Evolutionary conservation across 768 basidiomycete genomes (phyloP), one percentile per base, ranked within the genome.

Genomic region (Lyophyllum semitale): DNA sequence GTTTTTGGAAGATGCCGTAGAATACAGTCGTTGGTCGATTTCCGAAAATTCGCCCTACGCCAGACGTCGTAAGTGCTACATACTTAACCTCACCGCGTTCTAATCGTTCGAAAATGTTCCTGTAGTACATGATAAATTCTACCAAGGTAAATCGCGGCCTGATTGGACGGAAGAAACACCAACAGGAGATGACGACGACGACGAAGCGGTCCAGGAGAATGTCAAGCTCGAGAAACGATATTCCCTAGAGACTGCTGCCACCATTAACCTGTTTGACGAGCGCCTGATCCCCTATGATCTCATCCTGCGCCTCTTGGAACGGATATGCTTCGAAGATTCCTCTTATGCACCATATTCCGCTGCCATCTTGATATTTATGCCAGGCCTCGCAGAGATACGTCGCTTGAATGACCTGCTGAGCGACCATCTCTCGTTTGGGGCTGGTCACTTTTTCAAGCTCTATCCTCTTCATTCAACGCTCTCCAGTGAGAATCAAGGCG

Each of bases 371-470:
- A 76, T 99, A 57, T 99, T 99, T 72, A 85, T 98, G 83, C 95
- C 96, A 22, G 96, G 96, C 38, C 75, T 99, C 57, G 92, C 87
- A 29, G 95, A 97, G 72, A 99, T 99, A 53, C 85, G 95, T 32
- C 84, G 89, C 23, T 69, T 99, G 58, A 88, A 86, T 62, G 95
- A 98, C 62, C 73, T 89, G 45, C 77, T 98, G 23, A 72, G 75
- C 41, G 89, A 90, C 50, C 95, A 99, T 67, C 75, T 75, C 1
- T 62, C 69, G 0, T 96, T 98, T 68, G 85, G 90, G 25, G 76
- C 76, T 8, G 72, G 74, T 18, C 72, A 80, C 1, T 72, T 71
- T 22, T 98, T 95, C 73, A 81, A 79, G 55, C 74, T 98, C 33
- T 89, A 89, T 66, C 92, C 92, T 2, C 74, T 99, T 11, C 96